Conservation (phyloP, 31 red algal genomes). For the Odonthalia washingtoniensis region DNA sequence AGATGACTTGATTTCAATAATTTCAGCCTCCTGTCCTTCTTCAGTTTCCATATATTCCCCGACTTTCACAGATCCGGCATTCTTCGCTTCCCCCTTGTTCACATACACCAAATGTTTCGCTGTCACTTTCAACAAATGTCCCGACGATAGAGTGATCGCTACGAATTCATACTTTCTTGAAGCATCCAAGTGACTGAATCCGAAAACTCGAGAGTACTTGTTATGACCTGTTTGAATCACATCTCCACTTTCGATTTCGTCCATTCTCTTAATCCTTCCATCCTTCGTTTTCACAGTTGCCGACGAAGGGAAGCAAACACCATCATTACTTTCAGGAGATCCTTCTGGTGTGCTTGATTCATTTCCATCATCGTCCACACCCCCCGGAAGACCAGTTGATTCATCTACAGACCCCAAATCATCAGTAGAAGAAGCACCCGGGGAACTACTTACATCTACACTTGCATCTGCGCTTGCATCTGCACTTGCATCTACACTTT, state of each 20-base stretch:
- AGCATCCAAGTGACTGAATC: slow-evolving; percentile 53
- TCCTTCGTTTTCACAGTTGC: slow-evolving; percentile 45
- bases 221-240: slow-evolving; percentile 32
- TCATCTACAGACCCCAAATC: background rate
- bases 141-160: slow-evolving; percentile 10
- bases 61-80: background rate
- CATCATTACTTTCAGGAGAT: slow-evolving; percentile 32
- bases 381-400: background rate
- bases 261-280: slow-evolving; percentile 45
- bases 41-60: slow-evolving; percentile 10
- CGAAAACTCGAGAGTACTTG: slow-evolving; percentile 53
- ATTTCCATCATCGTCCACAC: slow-evolving; percentile 29
- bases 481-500: background rate
- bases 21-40: slow-evolving; percentile 28
- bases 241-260: slow-evolving; percentile 55
- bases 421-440: background rate
- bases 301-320: slow-evolving; percentile 68
- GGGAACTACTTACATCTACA: background rate
- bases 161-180: slow-evolving; percentile 25
- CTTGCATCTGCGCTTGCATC: background rate
- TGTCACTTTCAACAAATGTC: slow-evolving; percentile 31
- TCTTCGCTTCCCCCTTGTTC: slow-evolving; percentile 1
- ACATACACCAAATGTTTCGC: slow-evolving; percentile 62
- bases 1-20: slow-evolving; percentile 22
- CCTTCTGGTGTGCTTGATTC: background rate